Conservation (phyloP, 176 grass and related monocot species). For the Alopecurus myosuroides region DNA sequence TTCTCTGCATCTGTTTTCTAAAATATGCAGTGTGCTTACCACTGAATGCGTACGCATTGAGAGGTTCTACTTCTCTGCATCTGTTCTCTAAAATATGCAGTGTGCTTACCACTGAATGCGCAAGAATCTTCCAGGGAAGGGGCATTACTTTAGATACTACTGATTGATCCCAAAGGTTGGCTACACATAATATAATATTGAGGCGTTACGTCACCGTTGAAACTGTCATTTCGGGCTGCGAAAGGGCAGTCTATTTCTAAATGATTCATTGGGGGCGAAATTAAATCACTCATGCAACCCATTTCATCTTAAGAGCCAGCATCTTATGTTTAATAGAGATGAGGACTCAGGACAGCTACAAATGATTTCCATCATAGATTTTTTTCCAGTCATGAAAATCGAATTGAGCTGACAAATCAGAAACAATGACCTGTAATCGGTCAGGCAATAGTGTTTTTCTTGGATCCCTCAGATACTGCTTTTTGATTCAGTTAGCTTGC, state of each 20-base stretch:
- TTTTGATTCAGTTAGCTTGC: neutral
- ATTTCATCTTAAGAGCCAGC: constrained; percentile 21
- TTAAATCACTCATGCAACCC: neutral
- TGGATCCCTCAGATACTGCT: neutral
- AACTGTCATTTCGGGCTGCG: neutral
- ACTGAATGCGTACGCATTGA: neutral
- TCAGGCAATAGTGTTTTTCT: neutral
- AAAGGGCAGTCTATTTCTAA: constrained; percentile 21
- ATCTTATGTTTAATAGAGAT: neutral
- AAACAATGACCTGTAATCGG: constrained; percentile 18
- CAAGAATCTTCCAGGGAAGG: constrained; percentile 13
- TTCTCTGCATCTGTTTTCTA: constrained; percentile 31
- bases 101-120: constrained; percentile 20
- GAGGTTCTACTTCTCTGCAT: constrained; percentile 26
- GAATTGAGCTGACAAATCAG: neutral
- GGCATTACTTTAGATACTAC: constrained; percentile 28
- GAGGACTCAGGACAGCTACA: neutral
- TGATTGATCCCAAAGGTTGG: constrained; percentile 20
- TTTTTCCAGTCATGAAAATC: neutral
- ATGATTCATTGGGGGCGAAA: constrained; percentile 18
- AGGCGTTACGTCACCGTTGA: neutral
- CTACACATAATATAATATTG: neutral
- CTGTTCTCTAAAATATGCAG: neutral
- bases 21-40: constrained; percentile 5
- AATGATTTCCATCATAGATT: neutral